Percentiles rank a stretch among this genome's conserved stretches.
Evolutionary conservation across 2,329 filamentous ascomycete genomes (phyloP).

Genomic region (Xylariaceae sp.): DNA sequence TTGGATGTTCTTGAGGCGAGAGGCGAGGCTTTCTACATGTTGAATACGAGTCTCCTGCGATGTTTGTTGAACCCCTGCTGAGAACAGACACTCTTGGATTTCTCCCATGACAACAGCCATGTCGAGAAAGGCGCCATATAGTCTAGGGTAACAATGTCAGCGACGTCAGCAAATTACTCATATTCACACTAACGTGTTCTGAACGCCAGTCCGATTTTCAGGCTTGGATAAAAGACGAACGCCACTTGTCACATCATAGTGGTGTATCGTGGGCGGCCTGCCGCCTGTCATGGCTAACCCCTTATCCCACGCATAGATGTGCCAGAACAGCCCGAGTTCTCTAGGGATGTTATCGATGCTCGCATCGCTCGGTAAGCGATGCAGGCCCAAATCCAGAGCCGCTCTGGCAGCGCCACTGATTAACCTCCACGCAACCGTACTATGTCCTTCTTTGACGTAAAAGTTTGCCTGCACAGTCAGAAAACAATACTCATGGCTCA

Average conservation of each 20-base stretch:
- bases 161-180: neutral
- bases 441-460: constrained; percentile 37
- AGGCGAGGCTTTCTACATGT: constrained; percentile 29
- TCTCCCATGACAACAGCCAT: constrained; percentile 34
- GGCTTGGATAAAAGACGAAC: constrained; percentile 8
- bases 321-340: constrained; percentile 36
- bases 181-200: constrained; percentile 13
- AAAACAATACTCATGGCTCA: neutral
- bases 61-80: constrained; percentile 31
- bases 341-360: constrained; percentile 1
- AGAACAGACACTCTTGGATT: constrained; percentile 36
- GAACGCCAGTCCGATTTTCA: neutral
- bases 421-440: constrained; percentile 38
- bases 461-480: constrained; percentile 33
- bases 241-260: constrained; percentile 37
- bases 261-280: constrained; percentile 36
- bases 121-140: constrained; percentile 32
- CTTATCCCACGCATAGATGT: constrained; percentile 39
- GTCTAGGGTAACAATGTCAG: constrained; percentile 22
- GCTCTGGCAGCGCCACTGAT: constrained; percentile 35
- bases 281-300: constrained; percentile 39
- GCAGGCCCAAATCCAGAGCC: constrained; percentile 37
- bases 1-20: constrained; percentile 24
- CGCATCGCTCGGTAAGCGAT: constrained; percentile 30
- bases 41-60: constrained; percentile 30